Evolutionary conservation across 768 basidiomycete genomes (phyloP).

Genomic region (Agrocybe praecox): DNA sequence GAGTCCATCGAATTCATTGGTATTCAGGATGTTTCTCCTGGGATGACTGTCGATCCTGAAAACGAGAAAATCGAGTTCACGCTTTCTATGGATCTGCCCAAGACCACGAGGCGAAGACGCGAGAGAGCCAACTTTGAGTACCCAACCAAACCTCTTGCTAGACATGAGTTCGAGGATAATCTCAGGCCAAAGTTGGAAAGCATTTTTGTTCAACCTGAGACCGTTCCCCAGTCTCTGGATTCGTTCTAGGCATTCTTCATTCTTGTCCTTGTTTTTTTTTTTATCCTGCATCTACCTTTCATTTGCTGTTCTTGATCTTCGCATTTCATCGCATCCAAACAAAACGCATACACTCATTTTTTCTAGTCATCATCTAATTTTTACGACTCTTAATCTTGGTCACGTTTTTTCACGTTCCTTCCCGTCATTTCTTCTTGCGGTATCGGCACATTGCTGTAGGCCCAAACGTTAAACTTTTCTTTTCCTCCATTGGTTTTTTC

Average conservation of each 20-base stretch:
- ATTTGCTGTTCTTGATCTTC: too few relatives aligned
- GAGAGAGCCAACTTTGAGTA: neutral
- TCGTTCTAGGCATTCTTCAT: too few relatives aligned
- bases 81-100: conserved; percentile 44
- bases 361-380: neutral
- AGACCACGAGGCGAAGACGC: neutral
- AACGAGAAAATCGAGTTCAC: conserved; percentile 41
- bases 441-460: neutral
- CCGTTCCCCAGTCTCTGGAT: too few relatives aligned
- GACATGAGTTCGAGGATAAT: conserved; percentile 8
- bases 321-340: too few relatives aligned
- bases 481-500: neutral
- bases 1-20: conserved; percentile 1
- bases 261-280: neutral
- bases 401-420: neutral
- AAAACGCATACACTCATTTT: neutral
- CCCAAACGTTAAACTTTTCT: too few relatives aligned
- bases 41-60: conserved; percentile 11
- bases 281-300: neutral
- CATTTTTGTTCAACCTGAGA: neutral
- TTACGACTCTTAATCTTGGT: neutral
- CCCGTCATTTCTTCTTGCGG: neutral
- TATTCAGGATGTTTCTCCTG: neutral
- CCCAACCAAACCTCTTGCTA: conserved; percentile 6
- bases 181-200: conserved; percentile 7